phyloP scores from a whole-genome alignment of 441 rosid genomes.

The Erysimum cheiri region DNA sequence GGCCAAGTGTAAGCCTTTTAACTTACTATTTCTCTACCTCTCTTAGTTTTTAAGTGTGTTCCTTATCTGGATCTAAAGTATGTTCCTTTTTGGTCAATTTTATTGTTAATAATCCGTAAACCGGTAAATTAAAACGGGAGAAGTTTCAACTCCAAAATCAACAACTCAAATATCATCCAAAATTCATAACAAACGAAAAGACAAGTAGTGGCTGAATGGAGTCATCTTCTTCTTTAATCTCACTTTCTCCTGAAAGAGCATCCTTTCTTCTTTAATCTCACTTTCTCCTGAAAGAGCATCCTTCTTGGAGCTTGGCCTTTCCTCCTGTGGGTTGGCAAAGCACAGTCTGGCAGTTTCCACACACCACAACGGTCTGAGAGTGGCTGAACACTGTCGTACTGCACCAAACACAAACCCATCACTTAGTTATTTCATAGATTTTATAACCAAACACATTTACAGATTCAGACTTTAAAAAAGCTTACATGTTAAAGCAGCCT shows the following conservation, averaged over 20 bases:
- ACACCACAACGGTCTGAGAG: constrained; percentile 73
- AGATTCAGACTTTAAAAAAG: not conserved
- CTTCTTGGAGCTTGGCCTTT: constrained; percentile 65
- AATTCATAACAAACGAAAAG: not conserved
- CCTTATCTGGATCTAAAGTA: too few species aligned
- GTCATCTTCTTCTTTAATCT: constrained; percentile 39
- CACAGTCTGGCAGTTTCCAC: constrained; percentile 74
- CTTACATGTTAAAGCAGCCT: constrained; percentile 36
- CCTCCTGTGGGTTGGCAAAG: constrained; percentile 78
- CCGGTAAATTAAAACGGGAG: too few species aligned
- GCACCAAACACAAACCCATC: constrained; percentile 19
- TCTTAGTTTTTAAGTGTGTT: too few species aligned
- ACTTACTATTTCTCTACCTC: too few species aligned
- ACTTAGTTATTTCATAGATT: not conserved
- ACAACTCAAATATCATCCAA: constrained; percentile 6
- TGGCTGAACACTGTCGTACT: constrained; percentile 76
- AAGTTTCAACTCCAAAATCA: not conserved
- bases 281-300: too few species aligned
- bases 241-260: constrained; percentile 72
- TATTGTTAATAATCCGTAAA: too few species aligned
- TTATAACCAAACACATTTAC: not conserved
- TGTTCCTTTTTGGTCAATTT: too few species aligned
- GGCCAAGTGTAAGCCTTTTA: too few species aligned
- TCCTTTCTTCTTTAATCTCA: too few species aligned
- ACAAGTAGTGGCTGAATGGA: not conserved